phyloP scores from a whole-genome alignment of 2,329 filamentous ascomycete genomes.

The Diaporthe sp. region DNA sequence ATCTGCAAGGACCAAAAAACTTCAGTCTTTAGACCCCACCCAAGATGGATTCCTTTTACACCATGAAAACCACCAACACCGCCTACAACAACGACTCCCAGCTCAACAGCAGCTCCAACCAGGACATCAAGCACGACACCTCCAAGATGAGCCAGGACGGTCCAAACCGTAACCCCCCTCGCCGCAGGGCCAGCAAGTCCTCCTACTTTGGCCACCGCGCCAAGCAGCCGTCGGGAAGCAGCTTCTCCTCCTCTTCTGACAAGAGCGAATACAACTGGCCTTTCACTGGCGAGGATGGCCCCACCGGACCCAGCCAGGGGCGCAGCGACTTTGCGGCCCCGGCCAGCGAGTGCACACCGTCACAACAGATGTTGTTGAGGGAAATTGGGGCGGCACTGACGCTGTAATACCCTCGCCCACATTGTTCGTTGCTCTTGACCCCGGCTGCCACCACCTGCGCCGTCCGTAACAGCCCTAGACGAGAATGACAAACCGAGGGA shows the following conservation, averaged over 20 bases:
- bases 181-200: conserved; percentile 30
- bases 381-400: conserved; percentile 32
- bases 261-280: conserved; percentile 29
- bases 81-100: conserved; percentile 13
- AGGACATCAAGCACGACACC: conserved; percentile 11
- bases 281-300: background rate
- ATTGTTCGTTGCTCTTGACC: background rate
- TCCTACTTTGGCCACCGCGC: conserved; percentile 26
- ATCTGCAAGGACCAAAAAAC: background rate
- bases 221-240: conserved; percentile 23
- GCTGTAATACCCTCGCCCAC: background rate
- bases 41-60: conserved; percentile 31
- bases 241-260: conserved; percentile 25
- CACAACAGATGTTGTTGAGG: conserved; percentile 24
- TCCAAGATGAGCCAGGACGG: conserved; percentile 6
- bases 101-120: background rate
- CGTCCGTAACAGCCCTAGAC: background rate
- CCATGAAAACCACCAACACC: conserved; percentile 23
- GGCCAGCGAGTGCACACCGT: conserved; percentile 14
- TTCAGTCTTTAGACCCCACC: conserved; percentile 20
- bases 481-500: background rate
- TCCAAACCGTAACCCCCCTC: background rate
- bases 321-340: conserved; percentile 1
- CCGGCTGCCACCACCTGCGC: background rate
- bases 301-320: background rate